phyloP scores from a whole-genome alignment of 176 grass and related monocot genomes.

The Oryza meridionalis region DNA sequence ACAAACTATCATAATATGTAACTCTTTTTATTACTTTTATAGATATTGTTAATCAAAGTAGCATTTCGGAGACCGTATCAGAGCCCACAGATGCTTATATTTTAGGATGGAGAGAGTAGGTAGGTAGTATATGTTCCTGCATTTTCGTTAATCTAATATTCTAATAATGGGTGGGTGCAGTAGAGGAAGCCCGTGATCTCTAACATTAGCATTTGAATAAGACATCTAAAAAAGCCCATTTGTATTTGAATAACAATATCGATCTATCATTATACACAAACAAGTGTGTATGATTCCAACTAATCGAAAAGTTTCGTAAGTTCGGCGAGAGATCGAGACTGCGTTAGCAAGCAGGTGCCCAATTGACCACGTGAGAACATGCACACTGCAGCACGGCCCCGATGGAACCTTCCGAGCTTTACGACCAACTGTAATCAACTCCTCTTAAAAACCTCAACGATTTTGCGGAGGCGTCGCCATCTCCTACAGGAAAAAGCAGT shows the following conservation, averaged over 20 bases:
- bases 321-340: neutral
- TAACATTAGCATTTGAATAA: neutral
- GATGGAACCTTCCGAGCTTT: neutral
- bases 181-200: neutral
- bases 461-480: neutral
- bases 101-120: too few species aligned
- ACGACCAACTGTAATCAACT: neutral
- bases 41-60: too few species aligned
- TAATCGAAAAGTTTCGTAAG: neutral
- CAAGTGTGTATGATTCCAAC: neutral
- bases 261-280: neutral
- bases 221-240: too few species aligned
- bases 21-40: too few species aligned
- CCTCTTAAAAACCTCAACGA: neutral
- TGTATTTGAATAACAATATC: too few species aligned
- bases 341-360: neutral
- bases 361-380: neutral
- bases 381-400: too few species aligned
- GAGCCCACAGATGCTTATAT: too few species aligned
- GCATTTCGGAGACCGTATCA: too few species aligned
- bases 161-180: neutral
- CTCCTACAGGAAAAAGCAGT: neutral
- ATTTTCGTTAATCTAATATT: neutral
- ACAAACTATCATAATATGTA: too few species aligned
- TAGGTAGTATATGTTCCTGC: neutral